Evolutionary conservation across 108 stramenopile genomes (phyloP), one percentile per base, ranked within the genome.

Genomic region (Cylindrotheca closterium): DNA sequence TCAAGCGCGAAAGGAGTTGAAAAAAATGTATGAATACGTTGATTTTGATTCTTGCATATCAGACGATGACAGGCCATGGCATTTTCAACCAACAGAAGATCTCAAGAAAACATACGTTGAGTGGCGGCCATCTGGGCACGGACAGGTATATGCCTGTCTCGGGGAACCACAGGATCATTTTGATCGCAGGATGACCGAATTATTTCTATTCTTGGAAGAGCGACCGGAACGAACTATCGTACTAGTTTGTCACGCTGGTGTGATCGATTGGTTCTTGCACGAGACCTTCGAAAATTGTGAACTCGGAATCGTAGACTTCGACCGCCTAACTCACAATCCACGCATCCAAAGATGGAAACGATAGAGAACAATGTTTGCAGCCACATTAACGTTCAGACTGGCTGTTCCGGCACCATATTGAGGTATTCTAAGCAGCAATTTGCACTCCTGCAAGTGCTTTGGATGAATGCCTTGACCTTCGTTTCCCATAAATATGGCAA

Each of bases 331-430:
- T 7, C 51, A 51, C 30, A 30, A 52, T 19, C 26, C n/a, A 1
- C 47, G 32, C 28, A 56, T 67, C 65, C 65, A 57, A 47, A 56
- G 55, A 56, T 57, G 47, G 28, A 57, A 48, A 30, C 53, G 54
- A 29, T 67, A 67, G 45, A 67, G 53, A 30, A 67, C 65, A 57
- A 67, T 67, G 19, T 33, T 67, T 18, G 51, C 47, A 47, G 93
- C 90, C 24, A 92, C 88, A 61, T 82, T 82, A 19, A 94, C 93
- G 65, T 94, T 94, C 34, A 94, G 68, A 77, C 88, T 90, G 23
- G 93, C 93, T 42, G 93, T 94, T 37, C 93, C 93, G 15, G 73
- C 75, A 17, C 93, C 93, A 61, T 87, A 90, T 62, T 94, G 93
- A 1, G 83, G 81, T 57, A 92, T 88, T 21, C 80, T 52, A 0